These are phyloP conservation scores for Parastagonospora avenae DNA, from an alignment of 2,329 filamentous ascomycete genomes.

Conservation along the genomic window DNA sequence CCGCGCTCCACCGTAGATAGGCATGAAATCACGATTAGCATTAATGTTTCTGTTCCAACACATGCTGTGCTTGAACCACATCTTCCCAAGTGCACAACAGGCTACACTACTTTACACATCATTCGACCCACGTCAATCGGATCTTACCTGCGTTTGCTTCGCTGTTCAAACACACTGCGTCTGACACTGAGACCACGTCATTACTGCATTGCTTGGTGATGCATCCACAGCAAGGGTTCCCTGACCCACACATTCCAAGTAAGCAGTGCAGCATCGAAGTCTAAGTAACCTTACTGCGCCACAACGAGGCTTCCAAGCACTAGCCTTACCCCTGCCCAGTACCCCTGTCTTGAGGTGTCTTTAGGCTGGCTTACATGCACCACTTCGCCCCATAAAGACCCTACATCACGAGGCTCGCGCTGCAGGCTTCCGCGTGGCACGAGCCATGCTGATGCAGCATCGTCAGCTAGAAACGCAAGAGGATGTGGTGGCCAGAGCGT, in stretches of 20 bases:
- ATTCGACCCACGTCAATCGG: background rate
- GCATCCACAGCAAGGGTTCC: background rate
- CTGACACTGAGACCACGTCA: background rate
- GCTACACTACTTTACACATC: background rate
- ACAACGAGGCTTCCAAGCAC: constrained; percentile 2
- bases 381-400: background rate
- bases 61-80: background rate
- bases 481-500: background rate
- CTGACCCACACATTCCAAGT: background rate
- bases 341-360: constrained; percentile 1
- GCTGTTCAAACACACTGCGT: background rate
- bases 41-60: background rate
- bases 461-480: background rate
- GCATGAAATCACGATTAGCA: background rate
- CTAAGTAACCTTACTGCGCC: constrained; percentile 1
- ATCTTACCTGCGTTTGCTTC: constrained; percentile 1
- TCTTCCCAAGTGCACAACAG: background rate
- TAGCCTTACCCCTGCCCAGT: background rate
- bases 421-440: constrained; percentile 1
- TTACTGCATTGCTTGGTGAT: background rate
- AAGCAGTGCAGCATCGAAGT: background rate
- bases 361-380: constrained; percentile 1
- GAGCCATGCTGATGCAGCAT: constrained; percentile 1
- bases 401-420: background rate
- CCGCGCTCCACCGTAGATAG: constrained; percentile 1